Conservation (phyloP, 176 grass and related monocot species). For the Hordeum marinum region DNA sequence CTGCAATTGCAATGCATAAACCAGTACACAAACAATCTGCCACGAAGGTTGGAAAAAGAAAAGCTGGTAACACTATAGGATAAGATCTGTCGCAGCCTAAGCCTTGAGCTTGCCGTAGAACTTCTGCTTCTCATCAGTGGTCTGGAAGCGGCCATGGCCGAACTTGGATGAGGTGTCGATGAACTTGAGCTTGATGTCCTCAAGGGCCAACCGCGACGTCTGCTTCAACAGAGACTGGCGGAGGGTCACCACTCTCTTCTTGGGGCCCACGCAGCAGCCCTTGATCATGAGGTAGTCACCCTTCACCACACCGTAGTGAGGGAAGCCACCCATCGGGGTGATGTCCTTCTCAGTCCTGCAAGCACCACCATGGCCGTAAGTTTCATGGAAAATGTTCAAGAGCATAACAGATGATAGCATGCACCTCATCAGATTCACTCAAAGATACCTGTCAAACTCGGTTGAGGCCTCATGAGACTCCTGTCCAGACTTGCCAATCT, state of each 20-base stretch:
- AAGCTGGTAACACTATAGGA: neutral
- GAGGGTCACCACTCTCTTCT: slow-evolving; percentile 96
- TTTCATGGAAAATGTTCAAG: no score
- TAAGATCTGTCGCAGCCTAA: neutral
- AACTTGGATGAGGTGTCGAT: slow-evolving; percentile 96
- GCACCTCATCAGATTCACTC: no score
- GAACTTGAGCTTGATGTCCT: slow-evolving; percentile 97
- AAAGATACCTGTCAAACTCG: slow-evolving; percentile 71
- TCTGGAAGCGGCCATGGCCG: slow-evolving; percentile 93
- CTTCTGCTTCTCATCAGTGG: slow-evolving; percentile 86
- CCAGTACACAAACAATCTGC: slow-evolving; percentile 14
- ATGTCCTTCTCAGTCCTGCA: slow-evolving; percentile 94
- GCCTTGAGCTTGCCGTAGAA: slow-evolving; percentile 66
- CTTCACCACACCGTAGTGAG: slow-evolving; percentile 86
- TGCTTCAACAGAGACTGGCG: slow-evolving; percentile 85
- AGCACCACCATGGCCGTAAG: no score
- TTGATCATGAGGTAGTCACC: slow-evolving; percentile 93
- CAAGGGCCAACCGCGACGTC: slow-evolving; percentile 76
- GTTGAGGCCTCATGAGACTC: slow-evolving; percentile 68
- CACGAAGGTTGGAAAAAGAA: slow-evolving; percentile 17
- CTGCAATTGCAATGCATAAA: slow-evolving; percentile 33
- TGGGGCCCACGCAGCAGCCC: slow-evolving; percentile 85
- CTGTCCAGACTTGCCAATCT: slow-evolving; percentile 73
- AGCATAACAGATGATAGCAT: no score
- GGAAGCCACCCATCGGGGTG: slow-evolving; percentile 95